Evolutionary conservation across 2,329 filamentous ascomycete species (phyloP).

Genomic region (Dothiorella sarmentorum): DNA sequence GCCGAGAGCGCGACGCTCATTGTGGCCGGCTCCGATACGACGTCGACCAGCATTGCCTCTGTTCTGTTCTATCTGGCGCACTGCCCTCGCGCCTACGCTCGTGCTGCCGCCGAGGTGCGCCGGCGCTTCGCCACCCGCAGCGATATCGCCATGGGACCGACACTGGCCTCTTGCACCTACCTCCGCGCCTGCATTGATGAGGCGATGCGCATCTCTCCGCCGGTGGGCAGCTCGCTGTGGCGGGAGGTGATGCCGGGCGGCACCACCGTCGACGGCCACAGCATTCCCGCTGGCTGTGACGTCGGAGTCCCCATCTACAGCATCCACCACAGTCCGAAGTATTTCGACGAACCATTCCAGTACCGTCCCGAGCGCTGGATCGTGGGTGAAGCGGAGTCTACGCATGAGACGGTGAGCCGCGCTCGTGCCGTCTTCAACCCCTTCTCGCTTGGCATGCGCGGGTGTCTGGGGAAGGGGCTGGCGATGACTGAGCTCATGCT

Average conservation of each 20-base stretch:
- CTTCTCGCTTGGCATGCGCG: constrained; percentile 66
- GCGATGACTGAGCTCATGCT: constrained; percentile 57
- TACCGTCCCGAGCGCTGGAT: constrained; percentile 28
- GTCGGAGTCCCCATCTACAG: constrained; percentile 39
- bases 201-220: constrained; percentile 40
- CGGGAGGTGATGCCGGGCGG: constrained; percentile 36
- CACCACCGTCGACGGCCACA: constrained; percentile 25
- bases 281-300: constrained; percentile 34
- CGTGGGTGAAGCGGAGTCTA: not conserved
- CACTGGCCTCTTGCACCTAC: constrained; percentile 33
- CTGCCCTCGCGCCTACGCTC: constrained; percentile 34
- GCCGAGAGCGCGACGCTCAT: constrained; percentile 49
- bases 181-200: constrained; percentile 41
- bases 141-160: constrained; percentile 37
- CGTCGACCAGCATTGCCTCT: constrained; percentile 41
- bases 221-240: constrained; percentile 38
- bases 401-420: not conserved
- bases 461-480: constrained; percentile 69
- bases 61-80: constrained; percentile 45
- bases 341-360: constrained; percentile 37
- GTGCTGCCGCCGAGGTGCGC: constrained; percentile 34
- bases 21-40: constrained; percentile 47
- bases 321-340: constrained; percentile 38
- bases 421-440: constrained; percentile 57
- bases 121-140: constrained; percentile 34